Evolutionary conservation across 75 land plant genomes (phyloP).

Genomic region (Isoetes taiwanensis): DNA sequence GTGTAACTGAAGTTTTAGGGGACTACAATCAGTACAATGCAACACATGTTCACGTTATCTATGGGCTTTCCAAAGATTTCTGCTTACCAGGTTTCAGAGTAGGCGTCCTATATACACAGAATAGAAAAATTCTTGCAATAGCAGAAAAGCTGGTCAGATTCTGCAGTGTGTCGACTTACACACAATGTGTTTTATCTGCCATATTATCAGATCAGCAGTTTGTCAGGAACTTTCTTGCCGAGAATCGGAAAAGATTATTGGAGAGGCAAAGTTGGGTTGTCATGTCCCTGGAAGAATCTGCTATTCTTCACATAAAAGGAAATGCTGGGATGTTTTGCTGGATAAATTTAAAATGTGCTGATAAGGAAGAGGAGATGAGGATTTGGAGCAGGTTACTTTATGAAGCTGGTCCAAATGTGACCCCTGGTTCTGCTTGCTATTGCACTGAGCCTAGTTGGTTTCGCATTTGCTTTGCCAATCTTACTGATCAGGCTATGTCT

Average conservation of each 20-base stretch:
- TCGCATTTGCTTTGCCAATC: constrained; percentile 61
- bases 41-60: constrained; percentile 67
- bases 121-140: constrained; percentile 51
- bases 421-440: constrained; percentile 75
- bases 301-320: constrained; percentile 40
- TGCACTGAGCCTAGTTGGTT: constrained; percentile 95
- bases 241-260: constrained; percentile 36
- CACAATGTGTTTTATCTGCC: constrained; percentile 44
- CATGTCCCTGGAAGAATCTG: constrained; percentile 33
- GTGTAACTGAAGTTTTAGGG: constrained; percentile 57
- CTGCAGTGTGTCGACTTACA: constrained; percentile 48
- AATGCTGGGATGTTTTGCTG: constrained; percentile 71
- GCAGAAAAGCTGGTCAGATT: constrained; percentile 57
- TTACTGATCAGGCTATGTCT: constrained; percentile 38
- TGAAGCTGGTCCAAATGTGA: constrained; percentile 54
- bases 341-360: constrained; percentile 61
- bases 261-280: constrained; percentile 25
- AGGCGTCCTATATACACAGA: constrained; percentile 69
- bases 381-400: constrained; percentile 71
- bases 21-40: constrained; percentile 35
- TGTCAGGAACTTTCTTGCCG: constrained; percentile 24
- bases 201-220: constrained; percentile 59
- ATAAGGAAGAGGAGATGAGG: constrained; percentile 59
- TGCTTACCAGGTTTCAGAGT: constrained; percentile 71
- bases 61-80: constrained; percentile 79